Conservation (phyloP, 2,329 filamentous ascomycete species). For the Septoria linicola region DNA sequence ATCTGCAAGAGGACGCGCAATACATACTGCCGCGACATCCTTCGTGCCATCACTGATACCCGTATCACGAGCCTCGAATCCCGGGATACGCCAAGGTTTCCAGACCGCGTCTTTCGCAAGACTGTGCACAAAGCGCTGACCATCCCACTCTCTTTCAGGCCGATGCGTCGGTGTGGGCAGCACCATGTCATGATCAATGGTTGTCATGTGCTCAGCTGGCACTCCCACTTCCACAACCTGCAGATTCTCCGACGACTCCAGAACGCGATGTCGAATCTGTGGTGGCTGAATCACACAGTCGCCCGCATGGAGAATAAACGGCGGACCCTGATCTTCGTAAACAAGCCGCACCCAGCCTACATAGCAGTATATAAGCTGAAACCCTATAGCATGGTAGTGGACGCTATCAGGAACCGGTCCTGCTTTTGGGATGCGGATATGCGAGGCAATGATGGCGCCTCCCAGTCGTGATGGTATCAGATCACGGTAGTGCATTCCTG, state of each 20-base stretch:
- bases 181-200: conserved; percentile 15
- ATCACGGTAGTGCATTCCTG: conserved; percentile 22
- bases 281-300: conserved; percentile 23
- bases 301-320: conserved; percentile 18
- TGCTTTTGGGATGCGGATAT: conserved; percentile 19
- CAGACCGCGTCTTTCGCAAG: conserved; percentile 14
- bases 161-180: conserved; percentile 9
- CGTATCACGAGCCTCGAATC: conserved; percentile 18
- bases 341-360: conserved; percentile 19
- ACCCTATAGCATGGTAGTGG: conserved; percentile 18
- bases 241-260: conserved; percentile 15
- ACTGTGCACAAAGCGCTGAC: conserved; percentile 19
- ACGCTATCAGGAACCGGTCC: conserved; percentile 20
- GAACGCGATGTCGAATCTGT: conserved; percentile 18
- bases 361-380: conserved; percentile 23
- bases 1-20: conserved; percentile 4
- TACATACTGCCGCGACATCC: conserved; percentile 15
- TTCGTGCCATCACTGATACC: conserved; percentile 16
- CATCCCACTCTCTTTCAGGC: conserved; percentile 19
- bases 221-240: conserved; percentile 21
- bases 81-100: conserved; percentile 13
- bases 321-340: conserved; percentile 20
- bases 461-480: conserved; percentile 19
- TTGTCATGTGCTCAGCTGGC: conserved; percentile 21
- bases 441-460: conserved; percentile 22